Percentiles rank a stretch among this genome's conserved stretches.
phyloP scores from a whole-genome alignment of 305 asterid species.

The Rubia peregrina region DNA sequence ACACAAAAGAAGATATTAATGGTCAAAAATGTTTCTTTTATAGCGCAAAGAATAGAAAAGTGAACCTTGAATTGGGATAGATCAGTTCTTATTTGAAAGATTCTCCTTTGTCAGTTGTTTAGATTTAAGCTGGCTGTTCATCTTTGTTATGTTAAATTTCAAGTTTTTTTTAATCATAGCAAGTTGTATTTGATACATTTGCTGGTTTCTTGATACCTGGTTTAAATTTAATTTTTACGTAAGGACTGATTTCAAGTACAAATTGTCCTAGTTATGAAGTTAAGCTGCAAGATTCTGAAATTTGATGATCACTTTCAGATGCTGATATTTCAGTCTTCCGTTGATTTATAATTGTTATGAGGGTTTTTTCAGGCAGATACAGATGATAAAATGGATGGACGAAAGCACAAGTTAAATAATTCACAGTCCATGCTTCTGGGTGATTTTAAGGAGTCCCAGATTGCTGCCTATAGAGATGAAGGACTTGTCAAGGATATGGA shows the following conservation, averaged over 20 bases:
- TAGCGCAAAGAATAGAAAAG: not conserved
- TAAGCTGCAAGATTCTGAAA: not conserved
- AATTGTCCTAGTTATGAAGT: not conserved
- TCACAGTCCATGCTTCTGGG: constrained; percentile 44
- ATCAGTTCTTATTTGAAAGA: not conserved
- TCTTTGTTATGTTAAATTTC: not conserved
- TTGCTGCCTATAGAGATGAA: constrained; percentile 51
- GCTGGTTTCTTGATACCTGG: not conserved
- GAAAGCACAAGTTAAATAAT: constrained; percentile 20
- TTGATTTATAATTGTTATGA: constrained; percentile 21
- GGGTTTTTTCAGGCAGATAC: constrained; percentile 41
- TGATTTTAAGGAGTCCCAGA: constrained; percentile 48
- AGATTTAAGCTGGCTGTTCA: not conserved
- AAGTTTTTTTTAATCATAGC: not conserved
- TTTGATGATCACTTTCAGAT: constrained; percentile 1
- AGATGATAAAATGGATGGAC: constrained; percentile 21
- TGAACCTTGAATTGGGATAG: not conserved
- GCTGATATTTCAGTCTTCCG: constrained; percentile 19
- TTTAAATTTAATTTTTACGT: not conserved
- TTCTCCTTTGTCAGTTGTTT: not conserved
- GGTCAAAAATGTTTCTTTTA: not conserved
- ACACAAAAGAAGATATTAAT: not conserved
- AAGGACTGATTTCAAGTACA: not conserved
- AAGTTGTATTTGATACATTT: not conserved
- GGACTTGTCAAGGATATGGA: constrained; percentile 37